Evolutionary conservation across 2,329 filamentous ascomycete genomes (phyloP), one percentile per base, ranked within the genome.

Genomic region (Aureobasidium uvarum): DNA sequence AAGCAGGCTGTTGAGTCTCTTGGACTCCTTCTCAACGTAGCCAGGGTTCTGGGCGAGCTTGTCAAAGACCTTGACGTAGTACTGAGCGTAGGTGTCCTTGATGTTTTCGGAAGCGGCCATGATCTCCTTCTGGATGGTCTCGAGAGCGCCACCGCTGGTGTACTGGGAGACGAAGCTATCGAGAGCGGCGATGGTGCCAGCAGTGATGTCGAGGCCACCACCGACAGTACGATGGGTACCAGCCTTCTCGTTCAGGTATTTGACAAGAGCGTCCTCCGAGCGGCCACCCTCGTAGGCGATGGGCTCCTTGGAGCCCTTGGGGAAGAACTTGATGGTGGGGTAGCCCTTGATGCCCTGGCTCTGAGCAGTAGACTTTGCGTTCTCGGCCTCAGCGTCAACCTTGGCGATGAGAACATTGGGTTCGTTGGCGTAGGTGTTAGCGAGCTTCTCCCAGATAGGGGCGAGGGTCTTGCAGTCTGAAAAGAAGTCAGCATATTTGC

Each of bases 271-370:
- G 54, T 85, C 82, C 82, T 97, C 92, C 58, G 82, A 81, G 70
- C 95, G 93, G 68, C 85, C 90, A 67, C 90, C 89, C 63, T 83
- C 80, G 84, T 97, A 99, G 52, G 82, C 75, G 72, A 88, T 84
- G 52, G 87, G 78, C 74, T 89, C 86, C 69, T 85, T 90, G 74
- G 87, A 90, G 71, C 92, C 93, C 77, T 89, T 90, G 71, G 92
- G 86, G 85, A 97, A 99, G 86, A 89, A 99, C 82, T 96, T 96
- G 83, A 99, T 96, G 68, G 95, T 99, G 58, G 95, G 95, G 84
- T 96, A 99, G 41, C 89, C 91, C 64, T 84, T 85, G 71, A 99
- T 86, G 67, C 88, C 91, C 75, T 95, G 88, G 60, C 88, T 86
- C 74, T 86, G 79, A 60, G 92, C 89, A 58, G 88, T 87, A 51